Base-by-base conservation (phyloP, 2,329 filamentous ascomycete genomes). In the Penicillium verrucosum region DNA sequence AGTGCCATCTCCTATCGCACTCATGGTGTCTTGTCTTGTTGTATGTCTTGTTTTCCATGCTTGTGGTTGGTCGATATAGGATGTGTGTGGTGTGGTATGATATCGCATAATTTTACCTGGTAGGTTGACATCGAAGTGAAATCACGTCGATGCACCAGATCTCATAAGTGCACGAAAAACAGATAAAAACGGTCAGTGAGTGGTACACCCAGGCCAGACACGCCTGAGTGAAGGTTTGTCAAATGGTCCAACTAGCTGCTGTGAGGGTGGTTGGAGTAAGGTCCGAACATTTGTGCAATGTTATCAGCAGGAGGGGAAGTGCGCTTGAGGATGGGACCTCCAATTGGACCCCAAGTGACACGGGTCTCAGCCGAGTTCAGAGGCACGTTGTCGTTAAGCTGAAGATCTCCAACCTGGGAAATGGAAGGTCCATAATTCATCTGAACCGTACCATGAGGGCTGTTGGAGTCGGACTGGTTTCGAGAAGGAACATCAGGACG, bases 341-440 rank as follows among this genome's bases (percentile, higher is more conserved):
- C 52, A 23, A 55, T 49, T 30, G 45, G 38, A 14, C 52, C 52
- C 52, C 52, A 55, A 12, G 37, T 37, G 23, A 41, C 43, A 8
- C 36, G 21, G 10, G 36, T 49, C 3, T 54, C 51, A 2, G 12
- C 9, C 3, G 27, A 32, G 14, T 7, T 25, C 14, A 54, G 7
- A 5, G 36, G 36, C 3, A 11, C 23, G 10, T 46, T 52, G 12
- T 52, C 43, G 1, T 21, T 10, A 2, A 30, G 16, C 3, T n/a
- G 29, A 8, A 49, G 51, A 14, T 40, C 29, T 3, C 27, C 23
- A 14, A 54, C 6, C 4, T 3, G 11, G 3, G 51, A 14, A 21
- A 21, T 25, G 10, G 27, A 41, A n/a, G 29, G 12, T 14, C 23
- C 23, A 14, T 18, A n/a, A 4, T 10, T n/a, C 12, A 11, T 10